Base-by-base conservation (phyloP, 257 asterid species). In the Nicotiana obtusifolia region DNA sequence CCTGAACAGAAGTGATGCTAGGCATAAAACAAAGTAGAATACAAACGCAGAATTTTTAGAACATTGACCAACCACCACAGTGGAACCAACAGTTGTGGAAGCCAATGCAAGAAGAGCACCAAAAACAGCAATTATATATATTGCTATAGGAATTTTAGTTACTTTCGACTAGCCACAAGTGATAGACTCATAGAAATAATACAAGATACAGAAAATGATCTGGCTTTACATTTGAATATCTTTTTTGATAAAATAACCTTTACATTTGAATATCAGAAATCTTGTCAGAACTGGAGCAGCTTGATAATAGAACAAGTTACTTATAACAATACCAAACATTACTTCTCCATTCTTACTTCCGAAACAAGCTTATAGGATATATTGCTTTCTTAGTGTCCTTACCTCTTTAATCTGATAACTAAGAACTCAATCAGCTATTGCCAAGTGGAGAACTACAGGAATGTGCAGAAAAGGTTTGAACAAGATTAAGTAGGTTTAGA, bases 401-500 rank as follows among this genome's bases (percentile, higher is more conserved):
- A 73, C 8, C 49, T 20, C 47, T 73, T 17, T 24, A 24, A 47
- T 47, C 37, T 73, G 61, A 13, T 47, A 47, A 73, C 61, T 73
- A 47, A 73, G 37, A 44, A 28, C 79, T 47, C 59, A 41, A 73
- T 47, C 61, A 14, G 79, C 41, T 47, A 47, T 7, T n/a, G 1
- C 47, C 37, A 73, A 73, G 28, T 57, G 26, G 37, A 73, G 24
- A 73, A 73, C 14, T 16, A 47, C 41, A 47, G 16, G 37, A 24
- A 24, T 24, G 37, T 24, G 79, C 61, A 73, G 79, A 47, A 73
- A 73, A 73, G 20, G 20, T 44, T 47, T 47, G 61, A 15, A 24
- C 59, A 73, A 47, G 79, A 47, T 73, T 24, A 22, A 73, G 78
- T 4, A 73, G 78, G 78, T 47, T 73, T 73, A 47, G 33, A 60